phyloP scores from a whole-genome alignment of 2,329 filamentous ascomycete genomes.

The Fusarium sp. region DNA sequence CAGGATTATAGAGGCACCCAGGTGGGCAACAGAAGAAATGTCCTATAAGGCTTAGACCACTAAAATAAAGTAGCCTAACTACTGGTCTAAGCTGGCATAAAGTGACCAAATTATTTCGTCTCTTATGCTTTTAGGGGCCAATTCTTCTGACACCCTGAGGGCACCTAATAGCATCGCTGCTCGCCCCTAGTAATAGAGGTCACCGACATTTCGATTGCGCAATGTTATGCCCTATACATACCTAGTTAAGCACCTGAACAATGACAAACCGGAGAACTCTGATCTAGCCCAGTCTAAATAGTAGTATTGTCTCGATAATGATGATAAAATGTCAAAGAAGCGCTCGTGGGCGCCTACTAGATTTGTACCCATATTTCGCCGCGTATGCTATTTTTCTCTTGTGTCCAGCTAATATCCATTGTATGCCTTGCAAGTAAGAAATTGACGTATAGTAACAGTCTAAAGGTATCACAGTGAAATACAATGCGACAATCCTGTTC shows the following conservation, averaged over 20 bases:
- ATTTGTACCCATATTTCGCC: constrained; percentile 19
- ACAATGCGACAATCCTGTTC: constrained; percentile 27
- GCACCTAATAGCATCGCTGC: not conserved
- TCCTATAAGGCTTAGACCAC: too few relatives aligned
- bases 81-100: too few relatives aligned
- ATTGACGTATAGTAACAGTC: constrained; percentile 45
- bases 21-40: too few relatives aligned
- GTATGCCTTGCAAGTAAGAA: constrained; percentile 31
- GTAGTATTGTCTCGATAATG: constrained; percentile 24
- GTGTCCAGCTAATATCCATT: constrained; percentile 21
- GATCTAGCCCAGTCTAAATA: constrained; percentile 25
- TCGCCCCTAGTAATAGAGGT: not conserved
- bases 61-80: too few relatives aligned
- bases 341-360: constrained; percentile 17
- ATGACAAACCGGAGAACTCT: not conserved
- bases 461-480: constrained; percentile 48
- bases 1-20: not conserved
- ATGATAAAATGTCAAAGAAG: constrained; percentile 23
- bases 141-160: too few relatives aligned
- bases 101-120: too few relatives aligned
- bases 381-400: constrained; percentile 19
- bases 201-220: constrained; percentile 6
- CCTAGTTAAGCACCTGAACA: not conserved
- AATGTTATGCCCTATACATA: not conserved
- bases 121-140: too few relatives aligned